Conservation (phyloP, 306 rosid genomes). For the Luffa aegyptiaca region DNA sequence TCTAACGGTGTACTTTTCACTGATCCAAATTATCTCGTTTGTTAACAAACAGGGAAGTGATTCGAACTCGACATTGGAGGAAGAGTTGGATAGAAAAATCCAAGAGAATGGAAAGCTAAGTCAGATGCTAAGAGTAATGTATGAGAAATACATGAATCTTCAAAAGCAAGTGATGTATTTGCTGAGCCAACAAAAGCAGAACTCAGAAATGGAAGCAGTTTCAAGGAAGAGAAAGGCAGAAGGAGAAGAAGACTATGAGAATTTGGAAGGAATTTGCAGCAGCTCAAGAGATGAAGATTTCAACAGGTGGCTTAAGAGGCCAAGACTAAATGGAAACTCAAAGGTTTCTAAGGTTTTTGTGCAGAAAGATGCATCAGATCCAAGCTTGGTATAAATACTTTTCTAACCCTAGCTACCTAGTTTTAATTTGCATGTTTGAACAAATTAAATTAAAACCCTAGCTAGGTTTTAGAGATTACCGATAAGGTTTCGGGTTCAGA, state of each 20-base stretch:
- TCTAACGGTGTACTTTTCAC: no score
- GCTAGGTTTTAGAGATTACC: not conserved
- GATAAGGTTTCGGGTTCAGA: not conserved
- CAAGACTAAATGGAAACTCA: conserved; percentile 17
- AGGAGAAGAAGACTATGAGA: conserved; percentile 5
- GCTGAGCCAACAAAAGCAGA: conserved; percentile 11
- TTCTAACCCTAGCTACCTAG: not conserved
- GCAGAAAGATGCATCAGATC: conserved; percentile 44
- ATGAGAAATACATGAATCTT: conserved; percentile 33
- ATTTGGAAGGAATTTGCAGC: conserved; percentile 12
- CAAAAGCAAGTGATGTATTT: conserved; percentile 29
- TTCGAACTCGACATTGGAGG: conserved; percentile 11
- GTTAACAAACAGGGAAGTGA: conserved; percentile 3
- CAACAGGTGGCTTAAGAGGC: conserved; percentile 26
- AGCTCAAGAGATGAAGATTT: conserved; percentile 32
- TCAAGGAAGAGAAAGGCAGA: conserved; percentile 48
- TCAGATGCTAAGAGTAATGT: conserved; percentile 27
- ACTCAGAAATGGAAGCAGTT: conserved; percentile 12
- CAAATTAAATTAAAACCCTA: not conserved
- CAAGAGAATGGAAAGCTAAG: conserved; percentile 55
- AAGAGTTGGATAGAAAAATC: conserved; percentile 41
- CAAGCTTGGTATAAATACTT: conserved; percentile 46
- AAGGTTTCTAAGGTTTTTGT: conserved; percentile 50
- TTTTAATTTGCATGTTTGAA: not conserved
- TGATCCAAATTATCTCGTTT: not conserved